Evolutionary conservation across 176 grass and related monocot species (phyloP), one percentile per base, ranked within the genome.

Genomic region (Triticum timopheevii): DNA sequence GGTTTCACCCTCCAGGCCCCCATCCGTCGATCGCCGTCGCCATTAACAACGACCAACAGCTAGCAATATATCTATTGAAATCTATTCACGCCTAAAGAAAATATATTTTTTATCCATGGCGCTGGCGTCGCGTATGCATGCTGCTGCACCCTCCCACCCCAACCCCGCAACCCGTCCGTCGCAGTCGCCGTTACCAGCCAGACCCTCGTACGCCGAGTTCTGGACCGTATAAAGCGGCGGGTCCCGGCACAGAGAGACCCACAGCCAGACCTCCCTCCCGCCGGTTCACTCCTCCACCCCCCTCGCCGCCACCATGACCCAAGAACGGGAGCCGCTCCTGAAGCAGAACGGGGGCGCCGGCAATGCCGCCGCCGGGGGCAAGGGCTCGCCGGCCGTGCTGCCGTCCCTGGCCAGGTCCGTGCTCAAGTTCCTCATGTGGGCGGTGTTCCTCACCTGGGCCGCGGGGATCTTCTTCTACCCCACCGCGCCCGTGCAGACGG

Each of bases 361-460:
- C 79, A 84, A 84, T 87, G 89, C 34, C 30, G 89, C 34, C 30
- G 47, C 42, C 31, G 56, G 17, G 17, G 17, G 1, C 39, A 78
- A 82, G 88, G 64, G 64, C 22, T 73, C 65, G 22, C 35, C 84
- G 28, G 74, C 74, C 1, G 33, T 52, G 20, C 22, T 88, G 42
- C 88, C 83, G 42, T 91, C 88, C 19, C 81, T 98, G 54, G 82
- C 70, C 58, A 92, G 81, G 88, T 84, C 84, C 56, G 83, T 82
- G 76, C 88, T 98, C 82, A 94, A 94, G 80, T 90, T 82, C 64
- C 73, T 94, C 13, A 95, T 98, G 90, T 98, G 96, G 96, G 72
- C 79, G 52, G 78, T 94, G 27, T 89, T 96, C 81, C 62, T 95
- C 61, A 86, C 70, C 28, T 98, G 96, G 96, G 86, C 79, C 36